A percentile compares a stretch with the other conserved stretches of the same genome.
phyloP scores from a whole-genome alignment of 2,329 filamentous ascomycete genomes.

The Venturia nashicola region DNA sequence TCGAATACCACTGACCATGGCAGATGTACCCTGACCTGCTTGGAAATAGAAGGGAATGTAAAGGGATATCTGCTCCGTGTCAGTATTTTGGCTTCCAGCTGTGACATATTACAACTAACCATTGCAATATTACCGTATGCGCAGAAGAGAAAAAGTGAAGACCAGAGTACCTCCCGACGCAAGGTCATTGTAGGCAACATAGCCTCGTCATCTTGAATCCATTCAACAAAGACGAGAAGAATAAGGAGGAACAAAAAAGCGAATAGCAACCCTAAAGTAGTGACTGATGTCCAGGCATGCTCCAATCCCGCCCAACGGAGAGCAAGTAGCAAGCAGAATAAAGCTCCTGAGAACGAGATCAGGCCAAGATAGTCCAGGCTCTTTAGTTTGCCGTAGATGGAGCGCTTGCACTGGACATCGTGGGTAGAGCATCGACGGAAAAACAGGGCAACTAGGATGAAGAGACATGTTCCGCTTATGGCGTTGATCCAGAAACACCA shows the following conservation, averaged over 20 bases:
- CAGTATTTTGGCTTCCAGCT: constrained; percentile 30
- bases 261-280: neutral
- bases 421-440: neutral
- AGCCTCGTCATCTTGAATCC: constrained; percentile 35
- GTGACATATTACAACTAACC: constrained; percentile 24
- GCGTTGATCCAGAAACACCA: constrained; percentile 36
- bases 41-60: constrained; percentile 44
- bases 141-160: constrained; percentile 48
- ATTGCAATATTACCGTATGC: constrained; percentile 42
- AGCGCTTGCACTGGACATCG: neutral
- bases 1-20: constrained; percentile 12
- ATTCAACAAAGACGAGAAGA: neutral
- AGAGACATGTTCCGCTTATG: constrained; percentile 41
- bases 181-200: constrained; percentile 42
- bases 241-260: neutral
- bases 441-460: constrained; percentile 32
- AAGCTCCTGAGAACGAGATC: constrained; percentile 10
- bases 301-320: constrained; percentile 4
- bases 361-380: neutral
- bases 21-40: constrained; percentile 11
- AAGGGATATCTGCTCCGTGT: constrained; percentile 37
- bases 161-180: constrained; percentile 42
- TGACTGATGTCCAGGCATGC: neutral
- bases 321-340: constrained; percentile 6
- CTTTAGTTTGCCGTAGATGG: neutral